Conservation (phyloP, 306 rosid genomes). For the Erythrophleum fordii region DNA sequence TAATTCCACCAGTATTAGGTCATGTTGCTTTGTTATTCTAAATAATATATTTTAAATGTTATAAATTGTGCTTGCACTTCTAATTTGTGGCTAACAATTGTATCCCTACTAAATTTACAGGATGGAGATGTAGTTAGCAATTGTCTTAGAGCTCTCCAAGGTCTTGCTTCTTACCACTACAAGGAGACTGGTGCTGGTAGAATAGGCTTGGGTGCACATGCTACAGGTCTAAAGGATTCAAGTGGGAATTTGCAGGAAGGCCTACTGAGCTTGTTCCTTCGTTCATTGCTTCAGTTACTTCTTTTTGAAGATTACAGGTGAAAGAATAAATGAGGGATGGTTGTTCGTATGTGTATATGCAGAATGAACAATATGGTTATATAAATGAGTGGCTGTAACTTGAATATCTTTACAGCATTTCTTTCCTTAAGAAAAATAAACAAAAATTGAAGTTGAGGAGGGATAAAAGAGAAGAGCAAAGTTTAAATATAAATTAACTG, state of each 20-base stretch:
- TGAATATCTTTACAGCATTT: not conserved
- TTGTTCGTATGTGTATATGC: slow-evolving; percentile 9
- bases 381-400: slow-evolving; percentile 14
- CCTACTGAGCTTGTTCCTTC: slow-evolving; percentile 80
- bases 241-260: slow-evolving; percentile 79
- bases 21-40: slow-evolving; percentile 17
- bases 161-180: slow-evolving; percentile 89
- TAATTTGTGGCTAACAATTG: slow-evolving; percentile 7
- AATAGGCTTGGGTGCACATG: slow-evolving; percentile 77
- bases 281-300: slow-evolving; percentile 80
- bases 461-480: not conserved
- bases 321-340: slow-evolving; percentile 15
- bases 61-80: slow-evolving; percentile 27
- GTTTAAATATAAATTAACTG: not conserved
- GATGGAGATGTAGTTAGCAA: slow-evolving; percentile 80
- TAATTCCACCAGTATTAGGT: not conserved
- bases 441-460: not conserved
- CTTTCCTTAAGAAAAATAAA: not conserved
- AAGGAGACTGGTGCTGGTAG: slow-evolving; percentile 68
- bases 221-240: slow-evolving; percentile 56
- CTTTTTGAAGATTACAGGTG: slow-evolving; percentile 95
- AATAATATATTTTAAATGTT: not conserved
- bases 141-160: slow-evolving; percentile 86
- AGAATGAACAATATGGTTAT: slow-evolving; percentile 9
- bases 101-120: slow-evolving; percentile 47